phyloP scores from a whole-genome alignment of 2,329 filamentous ascomycete species.

The Xylaria sp. region DNA sequence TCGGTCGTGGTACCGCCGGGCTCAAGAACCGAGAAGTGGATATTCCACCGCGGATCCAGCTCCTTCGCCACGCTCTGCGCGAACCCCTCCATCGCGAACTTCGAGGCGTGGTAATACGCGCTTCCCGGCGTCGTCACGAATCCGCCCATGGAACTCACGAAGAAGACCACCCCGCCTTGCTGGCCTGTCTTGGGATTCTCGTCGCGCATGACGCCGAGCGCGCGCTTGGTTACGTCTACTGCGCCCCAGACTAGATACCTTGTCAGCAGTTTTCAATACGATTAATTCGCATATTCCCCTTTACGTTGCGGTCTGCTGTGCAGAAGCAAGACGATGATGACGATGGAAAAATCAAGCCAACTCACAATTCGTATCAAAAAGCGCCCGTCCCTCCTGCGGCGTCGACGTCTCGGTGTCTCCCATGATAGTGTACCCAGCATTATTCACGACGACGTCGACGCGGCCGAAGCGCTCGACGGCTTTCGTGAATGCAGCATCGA shows the following conservation, averaged over 20 bases:
- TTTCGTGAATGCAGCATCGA: constrained; percentile 51
- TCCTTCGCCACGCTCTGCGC: constrained; percentile 41
- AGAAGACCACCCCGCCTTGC: constrained; percentile 63
- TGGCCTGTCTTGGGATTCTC: constrained; percentile 42
- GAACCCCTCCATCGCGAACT: constrained; percentile 44
- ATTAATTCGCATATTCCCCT: background rate
- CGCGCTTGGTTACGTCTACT: constrained; percentile 53
- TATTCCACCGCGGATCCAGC: constrained; percentile 39
- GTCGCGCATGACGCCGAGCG: constrained; percentile 54
- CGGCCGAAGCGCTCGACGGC: constrained; percentile 51
- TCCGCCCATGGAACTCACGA: constrained; percentile 66
- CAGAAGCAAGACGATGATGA: too few relatives aligned
- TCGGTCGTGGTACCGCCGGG: constrained; percentile 54
- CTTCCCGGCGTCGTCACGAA: constrained; percentile 47
- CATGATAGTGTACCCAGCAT: constrained; percentile 49
- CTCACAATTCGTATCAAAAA: constrained; percentile 56
- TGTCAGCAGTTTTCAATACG: background rate
- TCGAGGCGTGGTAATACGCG: constrained; percentile 44
- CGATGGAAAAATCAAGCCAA: background rate
- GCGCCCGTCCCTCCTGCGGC: constrained; percentile 46
- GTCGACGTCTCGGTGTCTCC: constrained; percentile 50
- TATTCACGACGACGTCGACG: constrained; percentile 50
- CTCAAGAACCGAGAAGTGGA: constrained; percentile 56
- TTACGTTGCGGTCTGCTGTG: background rate
- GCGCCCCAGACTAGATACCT: constrained; percentile 53